Base-by-base conservation (phyloP, 495 filamentous ascomycete genomes). In the Lasiosphaeria ovina region DNA sequence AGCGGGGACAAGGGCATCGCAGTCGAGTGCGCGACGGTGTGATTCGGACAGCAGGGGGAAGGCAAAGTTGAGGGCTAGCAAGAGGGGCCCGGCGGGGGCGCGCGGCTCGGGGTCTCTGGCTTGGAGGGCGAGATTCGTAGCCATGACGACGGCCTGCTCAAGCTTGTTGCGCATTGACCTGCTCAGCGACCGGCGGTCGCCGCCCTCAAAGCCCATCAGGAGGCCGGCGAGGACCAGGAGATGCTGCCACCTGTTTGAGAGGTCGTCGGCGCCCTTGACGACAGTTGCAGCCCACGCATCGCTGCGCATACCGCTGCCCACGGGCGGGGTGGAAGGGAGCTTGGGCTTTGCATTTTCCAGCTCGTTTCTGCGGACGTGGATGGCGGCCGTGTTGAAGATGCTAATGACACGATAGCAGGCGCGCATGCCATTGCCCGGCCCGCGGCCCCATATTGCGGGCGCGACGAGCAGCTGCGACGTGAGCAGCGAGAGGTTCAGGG, bases 161-260 rank as follows among this genome's bases (percentile, higher is more conserved):
- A 97, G 77, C 55, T 84, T 92, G n/a, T 69, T 79, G 54, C 89
- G 80, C 63, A 95, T 80, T 61, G 76, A 69, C 52, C 76, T 71
- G 10, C 86, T 83, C 24, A 94, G 73, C 4, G 84, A 85, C 60
- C 79, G 79, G 61, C 86, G 76, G 51, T 89, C 83, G 62, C 86
- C 82, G 40, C 81, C 80, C 62, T 92, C 88, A 70, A 92, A 89
- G 44, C 92, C 94, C 65, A 93, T 82, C 64, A 98, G 68, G 11
- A 98, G 76, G 11, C 94, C 94, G 3, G 83, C 85, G 8, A 98
- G 82, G 3, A 93, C 80, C 32, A 97, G 77, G 33, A 92, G 68
- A 75, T 98, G 94, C 75, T 91, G 87, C 94, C 93, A 97, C 72
- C 91, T 78, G 51, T 85, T 89, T 3, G 91, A 92, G 62, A 84